phyloP scores from a whole-genome alignment of 164 flowering plant species.

The Berberis vulgaris region DNA sequence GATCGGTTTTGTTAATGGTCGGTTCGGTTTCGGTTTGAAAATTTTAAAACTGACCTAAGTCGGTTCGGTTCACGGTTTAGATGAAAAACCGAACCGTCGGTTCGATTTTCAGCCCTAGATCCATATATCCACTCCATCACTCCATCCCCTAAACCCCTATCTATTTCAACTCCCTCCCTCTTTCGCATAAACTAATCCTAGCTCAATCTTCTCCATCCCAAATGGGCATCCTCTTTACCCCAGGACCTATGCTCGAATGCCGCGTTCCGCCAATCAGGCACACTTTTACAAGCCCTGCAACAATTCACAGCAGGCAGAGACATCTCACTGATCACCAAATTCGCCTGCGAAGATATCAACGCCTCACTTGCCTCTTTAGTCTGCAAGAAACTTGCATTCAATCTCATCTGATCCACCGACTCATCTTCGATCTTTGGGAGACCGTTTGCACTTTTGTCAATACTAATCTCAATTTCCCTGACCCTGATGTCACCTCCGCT shows the following conservation, averaged over 20 bases:
- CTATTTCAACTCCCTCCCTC: neutral
- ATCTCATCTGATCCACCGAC: slow-evolving; percentile 80
- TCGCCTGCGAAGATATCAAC: slow-evolving; percentile 92
- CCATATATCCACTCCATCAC: neutral
- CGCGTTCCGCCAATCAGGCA: slow-evolving; percentile 90
- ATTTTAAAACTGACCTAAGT: no score
- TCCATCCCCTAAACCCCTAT: no score
- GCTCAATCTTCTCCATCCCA: neutral
- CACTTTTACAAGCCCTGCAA: slow-evolving; percentile 89
- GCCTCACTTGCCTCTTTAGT: slow-evolving; percentile 92
- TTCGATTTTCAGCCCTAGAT: no score
- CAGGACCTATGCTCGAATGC: slow-evolving; percentile 97
- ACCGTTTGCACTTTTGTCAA: slow-evolving; percentile 76
- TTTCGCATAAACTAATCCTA: neutral
- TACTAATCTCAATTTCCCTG: slow-evolving; percentile 82
- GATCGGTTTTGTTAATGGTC: no score
- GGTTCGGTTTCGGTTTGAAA: no score
- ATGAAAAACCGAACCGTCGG: no score
- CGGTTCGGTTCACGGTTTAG: no score
- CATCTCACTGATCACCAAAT: slow-evolving; percentile 71
- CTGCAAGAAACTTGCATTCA: slow-evolving; percentile 87
- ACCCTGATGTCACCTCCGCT: slow-evolving; percentile 93
- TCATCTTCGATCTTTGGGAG: slow-evolving; percentile 91
- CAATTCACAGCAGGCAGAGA: slow-evolving; percentile 97
- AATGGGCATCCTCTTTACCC: slow-evolving; percentile 95